Conservation (phyloP, 805 yeast species). For the Ogataea angusta region DNA sequence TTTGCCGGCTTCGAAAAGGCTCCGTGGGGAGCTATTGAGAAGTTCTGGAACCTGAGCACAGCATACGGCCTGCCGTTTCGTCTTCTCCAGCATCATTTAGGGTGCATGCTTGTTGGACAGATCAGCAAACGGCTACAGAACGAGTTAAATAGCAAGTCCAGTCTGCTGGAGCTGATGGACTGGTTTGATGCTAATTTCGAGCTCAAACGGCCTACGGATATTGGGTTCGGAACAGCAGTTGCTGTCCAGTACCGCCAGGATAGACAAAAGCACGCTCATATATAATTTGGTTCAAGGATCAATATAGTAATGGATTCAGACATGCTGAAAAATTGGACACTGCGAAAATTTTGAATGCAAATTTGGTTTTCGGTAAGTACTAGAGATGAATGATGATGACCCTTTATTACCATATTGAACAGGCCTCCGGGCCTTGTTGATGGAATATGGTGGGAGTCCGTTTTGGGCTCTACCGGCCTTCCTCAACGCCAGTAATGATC, state of each 20-base stretch:
- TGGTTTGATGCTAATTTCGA: slow-evolving; percentile 76
- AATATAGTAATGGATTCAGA: slow-evolving; percentile 1
- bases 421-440: slow-evolving; percentile 15
- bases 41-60: slow-evolving; percentile 73
- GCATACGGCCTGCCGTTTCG: slow-evolving; percentile 84
- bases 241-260: slow-evolving; percentile 32
- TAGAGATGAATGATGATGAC: slow-evolving; percentile 29
- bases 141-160: slow-evolving; percentile 60
- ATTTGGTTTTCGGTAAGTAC: slow-evolving; percentile 4
- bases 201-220: slow-evolving; percentile 63
- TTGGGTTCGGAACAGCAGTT: slow-evolving; percentile 56
- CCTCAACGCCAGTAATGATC: slow-evolving; percentile 52
- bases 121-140: slow-evolving; percentile 46
- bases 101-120: slow-evolving; percentile 74
- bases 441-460: slow-evolving; percentile 23
- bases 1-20: slow-evolving; percentile 71
- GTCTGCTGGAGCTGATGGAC: slow-evolving; percentile 65
- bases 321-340: slow-evolving; percentile 1
- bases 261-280: slow-evolving; percentile 27
- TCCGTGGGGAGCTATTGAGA: slow-evolving; percentile 91
- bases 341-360: slow-evolving; percentile 5
- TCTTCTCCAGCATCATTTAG: slow-evolving; percentile 80
- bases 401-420: slow-evolving; percentile 33
- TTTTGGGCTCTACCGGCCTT: slow-evolving; percentile 32
- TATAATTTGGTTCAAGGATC: slow-evolving; percentile 8